These are phyloP conservation scores for Phytophthora rubi DNA, from an alignment of 352 stramenopile species.

Conservation along the genomic window DNA sequence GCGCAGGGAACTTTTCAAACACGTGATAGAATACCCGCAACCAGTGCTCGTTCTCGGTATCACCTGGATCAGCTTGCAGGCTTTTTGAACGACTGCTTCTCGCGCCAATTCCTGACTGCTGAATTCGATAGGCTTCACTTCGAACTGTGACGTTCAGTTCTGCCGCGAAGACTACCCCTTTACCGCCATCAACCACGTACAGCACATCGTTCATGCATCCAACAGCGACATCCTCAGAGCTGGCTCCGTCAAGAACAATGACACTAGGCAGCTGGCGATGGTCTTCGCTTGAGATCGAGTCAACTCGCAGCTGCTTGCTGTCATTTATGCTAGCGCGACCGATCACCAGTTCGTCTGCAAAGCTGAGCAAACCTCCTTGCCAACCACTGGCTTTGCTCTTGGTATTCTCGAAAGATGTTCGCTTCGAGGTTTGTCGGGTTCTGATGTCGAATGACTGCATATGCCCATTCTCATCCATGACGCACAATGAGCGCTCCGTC, in stretches of 20 bases:
- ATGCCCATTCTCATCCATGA: slow-evolving; percentile 16
- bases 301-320: slow-evolving; percentile 6
- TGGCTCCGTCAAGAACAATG: not conserved
- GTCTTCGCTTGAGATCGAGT: slow-evolving; percentile 42
- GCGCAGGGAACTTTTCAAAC: slow-evolving; percentile 67
- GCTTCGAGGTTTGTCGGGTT: slow-evolving; percentile 30
- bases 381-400: not conserved
- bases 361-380: slow-evolving; percentile 21
- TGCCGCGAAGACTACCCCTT: slow-evolving; percentile 15
- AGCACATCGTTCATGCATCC: slow-evolving; percentile 33
- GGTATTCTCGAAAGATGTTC: not conserved
- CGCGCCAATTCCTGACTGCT: slow-evolving; percentile 23
- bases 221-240: slow-evolving; percentile 12
- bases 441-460: slow-evolving; percentile 32
- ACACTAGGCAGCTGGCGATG: slow-evolving; percentile 32
- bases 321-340: slow-evolving; percentile 7
- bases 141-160: slow-evolving; percentile 42
- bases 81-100: not conserved
- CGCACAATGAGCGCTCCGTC: slow-evolving; percentile 27
- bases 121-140: slow-evolving; percentile 65
- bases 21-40: slow-evolving; percentile 50
- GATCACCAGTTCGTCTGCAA: slow-evolving; percentile 33
- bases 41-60: slow-evolving; percentile 17
- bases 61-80: not conserved
- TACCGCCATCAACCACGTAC: slow-evolving; percentile 33